Conservation (phyloP, 2,329 filamentous ascomycete species). For the Aspergillus udagawae region DNA sequence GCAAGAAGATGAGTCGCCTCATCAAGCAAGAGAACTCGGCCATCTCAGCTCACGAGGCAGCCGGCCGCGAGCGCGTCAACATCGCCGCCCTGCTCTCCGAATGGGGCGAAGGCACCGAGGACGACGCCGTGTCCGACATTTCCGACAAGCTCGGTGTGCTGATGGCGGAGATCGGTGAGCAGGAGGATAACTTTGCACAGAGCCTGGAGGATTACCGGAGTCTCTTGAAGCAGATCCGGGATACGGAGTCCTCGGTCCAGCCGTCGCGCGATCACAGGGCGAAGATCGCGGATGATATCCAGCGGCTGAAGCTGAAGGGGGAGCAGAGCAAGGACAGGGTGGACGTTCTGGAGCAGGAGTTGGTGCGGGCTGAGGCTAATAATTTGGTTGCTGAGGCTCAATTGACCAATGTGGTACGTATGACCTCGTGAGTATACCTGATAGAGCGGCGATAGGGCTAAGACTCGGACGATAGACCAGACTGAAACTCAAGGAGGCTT, state of each 20-base stretch:
- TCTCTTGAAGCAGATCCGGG: constrained; percentile 84
- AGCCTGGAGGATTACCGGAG: constrained; percentile 79
- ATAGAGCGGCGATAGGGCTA: neutral
- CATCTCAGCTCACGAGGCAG: constrained; percentile 77
- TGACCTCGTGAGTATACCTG: neutral
- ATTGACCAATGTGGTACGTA: constrained; percentile 80
- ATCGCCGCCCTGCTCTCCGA: constrained; percentile 91
- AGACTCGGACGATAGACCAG: constrained; percentile 60
- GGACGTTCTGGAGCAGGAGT: constrained; percentile 86
- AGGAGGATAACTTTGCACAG: constrained; percentile 85
- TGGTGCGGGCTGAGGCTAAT: constrained; percentile 92
- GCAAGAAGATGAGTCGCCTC: constrained; percentile 80
- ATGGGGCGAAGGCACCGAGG: constrained; percentile 89
- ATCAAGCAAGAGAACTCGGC: constrained; percentile 95
- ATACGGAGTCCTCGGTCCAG: constrained; percentile 93
- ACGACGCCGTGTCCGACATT: constrained; percentile 82
- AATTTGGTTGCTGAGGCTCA: constrained; percentile 95
- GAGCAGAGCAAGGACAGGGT: constrained; percentile 81
- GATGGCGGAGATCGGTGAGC: constrained; percentile 86
- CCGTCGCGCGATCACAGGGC: constrained; percentile 81
- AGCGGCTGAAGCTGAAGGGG: constrained; percentile 76
- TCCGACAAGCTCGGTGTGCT: constrained; percentile 95
- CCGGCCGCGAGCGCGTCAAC: constrained; percentile 75
- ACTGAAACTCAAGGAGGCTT: constrained; percentile 93
- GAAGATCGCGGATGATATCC: constrained; percentile 90